A percentile compares a stretch with the other conserved stretches of the same genome.
Evolutionary conservation across 192 early-diverging fungal genomes (phyloP).

Genomic region (Podila epigama): DNA sequence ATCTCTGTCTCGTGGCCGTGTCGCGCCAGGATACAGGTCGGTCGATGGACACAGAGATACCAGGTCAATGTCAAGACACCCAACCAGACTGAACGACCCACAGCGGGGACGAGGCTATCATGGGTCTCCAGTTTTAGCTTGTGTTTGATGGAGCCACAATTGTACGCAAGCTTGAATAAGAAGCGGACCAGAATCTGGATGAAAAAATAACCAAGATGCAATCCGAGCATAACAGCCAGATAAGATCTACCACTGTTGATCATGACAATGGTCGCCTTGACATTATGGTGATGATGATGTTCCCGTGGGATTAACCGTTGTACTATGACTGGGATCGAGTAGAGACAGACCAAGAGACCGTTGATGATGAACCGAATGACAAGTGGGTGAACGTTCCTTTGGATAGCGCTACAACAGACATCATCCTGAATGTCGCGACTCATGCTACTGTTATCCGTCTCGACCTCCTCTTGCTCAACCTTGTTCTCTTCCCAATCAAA

Average conservation of each 20-base stretch:
- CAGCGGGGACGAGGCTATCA: conserved; percentile 18
- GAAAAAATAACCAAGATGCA: conserved; percentile 21
- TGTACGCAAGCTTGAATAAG: conserved; percentile 29
- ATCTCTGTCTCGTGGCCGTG: background rate
- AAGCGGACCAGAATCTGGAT: conserved; percentile 24
- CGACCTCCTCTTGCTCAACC: conserved; percentile 6
- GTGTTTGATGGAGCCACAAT: conserved; percentile 20
- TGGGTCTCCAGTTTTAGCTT: conserved; percentile 42
- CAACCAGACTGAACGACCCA: conserved; percentile 32
- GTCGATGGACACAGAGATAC: conserved; percentile 20
- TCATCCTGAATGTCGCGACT: conserved; percentile 10
- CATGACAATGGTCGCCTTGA: conserved; percentile 20
- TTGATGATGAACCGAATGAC: conserved; percentile 9
- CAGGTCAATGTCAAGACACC: conserved; percentile 16
- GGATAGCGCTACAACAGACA: conserved; percentile 18
- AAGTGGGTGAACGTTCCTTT: conserved; percentile 11
- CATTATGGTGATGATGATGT: conserved; percentile 12
- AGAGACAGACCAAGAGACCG: background rate
- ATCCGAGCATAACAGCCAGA: conserved; percentile 22
- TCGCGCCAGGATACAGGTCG: conserved; percentile 11
- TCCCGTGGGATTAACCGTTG: background rate
- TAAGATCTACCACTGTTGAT: conserved; percentile 24
- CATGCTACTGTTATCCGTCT: background rate
- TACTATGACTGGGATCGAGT: conserved; percentile 13
- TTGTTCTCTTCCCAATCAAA: conserved; percentile 44